Conservation (phyloP, 2,329 filamentous ascomycete species). For the Plectosphaerella plurivora region DNA sequence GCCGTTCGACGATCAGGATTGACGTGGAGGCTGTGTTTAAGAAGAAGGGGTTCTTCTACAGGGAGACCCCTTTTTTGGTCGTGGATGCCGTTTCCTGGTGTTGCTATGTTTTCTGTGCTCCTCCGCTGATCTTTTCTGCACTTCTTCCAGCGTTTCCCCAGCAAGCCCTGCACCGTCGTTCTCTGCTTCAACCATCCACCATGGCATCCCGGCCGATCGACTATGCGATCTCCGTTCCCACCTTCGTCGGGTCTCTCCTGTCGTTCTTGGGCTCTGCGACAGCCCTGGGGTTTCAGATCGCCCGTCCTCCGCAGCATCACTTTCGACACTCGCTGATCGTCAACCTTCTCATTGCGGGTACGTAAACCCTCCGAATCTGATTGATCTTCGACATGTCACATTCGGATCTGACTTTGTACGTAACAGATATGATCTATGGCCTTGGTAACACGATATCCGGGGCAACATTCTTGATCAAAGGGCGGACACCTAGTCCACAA, state of each 20-base stretch:
- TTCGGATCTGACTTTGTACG: not conserved
- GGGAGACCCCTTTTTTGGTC: not conserved
- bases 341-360: slow-evolving; percentile 16
- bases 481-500: slow-evolving; percentile 12
- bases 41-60: not conserved
- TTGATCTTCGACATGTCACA: not conserved
- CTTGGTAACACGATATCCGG: slow-evolving; percentile 37
- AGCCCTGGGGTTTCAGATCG: slow-evolving; percentile 7
- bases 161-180: not conserved
- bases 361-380: slow-evolving; percentile 2
- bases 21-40: not conserved
- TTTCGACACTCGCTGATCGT: slow-evolving; percentile 17
- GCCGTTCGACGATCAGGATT: not conserved
- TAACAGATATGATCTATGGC: slow-evolving; percentile 33
- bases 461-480: slow-evolving; percentile 23
- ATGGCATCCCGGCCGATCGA: slow-evolving; percentile 4
- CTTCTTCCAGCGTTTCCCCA: not conserved
- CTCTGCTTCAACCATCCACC: not conserved
- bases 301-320: slow-evolving; percentile 12
- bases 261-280: slow-evolving; percentile 9
- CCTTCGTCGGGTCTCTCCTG: slow-evolving; percentile 8
- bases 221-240: slow-evolving; percentile 6
- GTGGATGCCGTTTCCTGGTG: not conserved
- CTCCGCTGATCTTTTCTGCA: not conserved
- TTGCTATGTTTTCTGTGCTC: not conserved